Evolutionary conservation across 768 basidiomycete genomes (phyloP).

Genomic region (Hericium coralloides): DNA sequence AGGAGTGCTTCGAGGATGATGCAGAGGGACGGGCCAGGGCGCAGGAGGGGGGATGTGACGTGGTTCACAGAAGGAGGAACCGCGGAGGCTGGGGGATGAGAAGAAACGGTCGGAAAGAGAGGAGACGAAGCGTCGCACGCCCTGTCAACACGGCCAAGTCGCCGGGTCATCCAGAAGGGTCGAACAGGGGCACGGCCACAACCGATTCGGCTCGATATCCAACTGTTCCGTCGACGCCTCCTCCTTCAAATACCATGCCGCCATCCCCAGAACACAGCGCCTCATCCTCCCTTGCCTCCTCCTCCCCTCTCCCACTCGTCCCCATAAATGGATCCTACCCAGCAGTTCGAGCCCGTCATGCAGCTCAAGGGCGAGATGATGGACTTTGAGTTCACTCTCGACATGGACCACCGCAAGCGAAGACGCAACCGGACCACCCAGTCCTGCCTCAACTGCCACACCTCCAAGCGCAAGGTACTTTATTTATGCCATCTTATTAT

Average conservation of each 20-base stretch:
- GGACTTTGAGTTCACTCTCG: constrained; percentile 38
- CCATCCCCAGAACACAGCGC: too few relatives aligned
- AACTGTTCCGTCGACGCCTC: not conserved
- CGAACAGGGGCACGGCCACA: not conserved
- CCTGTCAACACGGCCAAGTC: not conserved
- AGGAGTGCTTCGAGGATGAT: too few relatives aligned
- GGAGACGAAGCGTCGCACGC: not conserved
- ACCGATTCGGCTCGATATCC: not conserved
- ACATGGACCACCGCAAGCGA: constrained; percentile 72
- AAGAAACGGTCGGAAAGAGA: not conserved
- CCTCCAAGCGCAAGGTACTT: constrained; percentile 83
- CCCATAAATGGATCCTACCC: constrained; percentile 27
- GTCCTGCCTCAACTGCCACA: constrained; percentile 83
- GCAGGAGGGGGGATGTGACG: too few relatives aligned
- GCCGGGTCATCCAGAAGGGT: not conserved
- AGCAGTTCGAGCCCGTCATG: constrained; percentile 6
- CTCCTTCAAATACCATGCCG: too few relatives aligned
- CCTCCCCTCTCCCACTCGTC: constrained; percentile 6
- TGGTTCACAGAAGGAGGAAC: not conserved
- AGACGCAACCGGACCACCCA: constrained; percentile 89
- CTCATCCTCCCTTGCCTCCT: not conserved
- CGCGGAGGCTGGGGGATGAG: not conserved
- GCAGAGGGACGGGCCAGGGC: too few relatives aligned
- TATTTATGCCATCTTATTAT: not conserved
- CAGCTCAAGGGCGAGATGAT: constrained; percentile 37